Percentiles rank a stretch among this genome's conserved stretches.
Conservation (phyloP, 441 rosid genomes). For the Flueggea neowawraea region DNA sequence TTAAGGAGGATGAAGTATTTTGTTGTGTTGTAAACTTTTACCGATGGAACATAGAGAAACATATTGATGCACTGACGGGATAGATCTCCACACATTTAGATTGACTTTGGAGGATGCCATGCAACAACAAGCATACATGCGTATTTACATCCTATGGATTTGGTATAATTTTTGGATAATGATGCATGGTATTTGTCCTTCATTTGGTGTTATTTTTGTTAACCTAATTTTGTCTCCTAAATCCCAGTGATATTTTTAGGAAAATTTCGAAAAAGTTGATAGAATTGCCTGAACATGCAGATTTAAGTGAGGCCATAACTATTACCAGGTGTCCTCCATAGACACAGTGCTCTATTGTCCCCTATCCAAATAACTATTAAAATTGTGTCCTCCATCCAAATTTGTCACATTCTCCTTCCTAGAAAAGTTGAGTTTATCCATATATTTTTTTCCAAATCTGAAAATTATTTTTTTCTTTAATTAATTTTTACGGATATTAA, state of each 20-base stretch:
- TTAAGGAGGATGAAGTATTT: conserved; percentile 1
- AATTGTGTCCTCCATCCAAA: too few relatives aligned
- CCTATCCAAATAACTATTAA: too few relatives aligned
- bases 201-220: not conserved
- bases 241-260: conserved; percentile 2
- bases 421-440: too few relatives aligned
- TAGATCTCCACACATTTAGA: not conserved
- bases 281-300: conserved; percentile 9
- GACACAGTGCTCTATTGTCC: conserved; percentile 7
- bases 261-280: conserved; percentile 7
- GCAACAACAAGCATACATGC: conserved; percentile 18
- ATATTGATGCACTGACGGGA: too few relatives aligned
- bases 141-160: not conserved
- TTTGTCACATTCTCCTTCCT: too few relatives aligned
- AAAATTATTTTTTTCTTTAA: too few relatives aligned
- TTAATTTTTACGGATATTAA: too few relatives aligned
- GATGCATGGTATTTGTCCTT: not conserved
- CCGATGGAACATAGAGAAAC: not conserved
- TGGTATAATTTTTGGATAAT: conserved; percentile 4
- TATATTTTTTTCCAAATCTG: too few relatives aligned
- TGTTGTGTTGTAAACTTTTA: conserved; percentile 3
- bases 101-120: conserved; percentile 23
- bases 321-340: conserved; percentile 10
- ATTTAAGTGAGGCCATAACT: not conserved
- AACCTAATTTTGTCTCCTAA: not conserved